phyloP scores from a whole-genome alignment of 768 basidiomycete genomes.

The Rhizopogon salebrosus region DNA sequence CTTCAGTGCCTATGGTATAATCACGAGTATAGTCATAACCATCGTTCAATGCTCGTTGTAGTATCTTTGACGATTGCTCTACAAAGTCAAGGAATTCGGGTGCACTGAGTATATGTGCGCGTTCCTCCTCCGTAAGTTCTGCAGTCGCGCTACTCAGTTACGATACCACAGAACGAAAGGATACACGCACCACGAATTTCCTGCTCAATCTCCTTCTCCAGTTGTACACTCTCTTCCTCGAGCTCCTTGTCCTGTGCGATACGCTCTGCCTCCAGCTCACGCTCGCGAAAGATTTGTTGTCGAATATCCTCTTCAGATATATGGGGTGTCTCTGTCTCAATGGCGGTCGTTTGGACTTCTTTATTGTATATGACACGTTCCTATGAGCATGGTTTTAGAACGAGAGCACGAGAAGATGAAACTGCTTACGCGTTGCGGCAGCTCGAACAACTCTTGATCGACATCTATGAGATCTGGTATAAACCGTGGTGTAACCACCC shows the following conservation, averaged over 20 bases:
- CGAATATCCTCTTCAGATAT: conserved; percentile 71
- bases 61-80: conserved; percentile 90
- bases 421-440: conserved; percentile 73
- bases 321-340: conserved; percentile 48
- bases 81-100: conserved; percentile 94
- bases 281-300: conserved; percentile 61
- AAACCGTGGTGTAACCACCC: conserved; percentile 58
- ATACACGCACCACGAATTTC: conserved; percentile 66
- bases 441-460: conserved; percentile 85
- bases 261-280: conserved; percentile 66
- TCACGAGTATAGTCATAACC: conserved; percentile 96
- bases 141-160: conserved; percentile 5
- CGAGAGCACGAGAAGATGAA: not conserved
- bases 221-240: conserved; percentile 76
- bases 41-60: conserved; percentile 92
- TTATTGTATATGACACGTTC: conserved; percentile 82
- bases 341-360: conserved; percentile 71
- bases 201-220: conserved; percentile 83
- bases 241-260: conserved; percentile 69
- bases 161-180: not conserved
- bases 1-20: conserved; percentile 87
- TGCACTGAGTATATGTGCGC: conserved; percentile 72
- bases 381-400: conserved; percentile 28
- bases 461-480: conserved; percentile 82
- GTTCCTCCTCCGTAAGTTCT: conserved; percentile 89